Base-by-base conservation (phyloP, 306 rosid genomes). In the Trichosanthes cucumerina region DNA sequence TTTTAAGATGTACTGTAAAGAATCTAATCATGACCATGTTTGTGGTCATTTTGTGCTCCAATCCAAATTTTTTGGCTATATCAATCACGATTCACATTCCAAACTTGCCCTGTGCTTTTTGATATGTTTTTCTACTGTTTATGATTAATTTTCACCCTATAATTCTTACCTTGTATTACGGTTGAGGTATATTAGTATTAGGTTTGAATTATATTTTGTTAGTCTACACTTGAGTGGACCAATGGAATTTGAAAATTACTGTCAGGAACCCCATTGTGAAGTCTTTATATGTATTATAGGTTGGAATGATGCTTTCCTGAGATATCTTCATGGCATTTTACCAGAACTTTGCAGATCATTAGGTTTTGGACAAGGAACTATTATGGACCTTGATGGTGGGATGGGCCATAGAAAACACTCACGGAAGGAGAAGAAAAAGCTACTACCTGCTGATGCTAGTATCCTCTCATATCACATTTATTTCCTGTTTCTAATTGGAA, bases 301-400 rank as follows among this genome's bases (percentile, higher is more conserved):
- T 77, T 24, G 80, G 53, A n/a, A n/a, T 21, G 62, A 24, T 71
- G 57, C 57, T 75, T 83, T 46, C 44, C 87, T 86, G 84, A 84
- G 75, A 70, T 80, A 21, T 38, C 44, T 59, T 77, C 77, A 31
- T 36, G 68, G 52, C 53, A 19, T 56, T 79, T 86, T 80, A 80
- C 57, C 97, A 95, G 99, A 87, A 81, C 88, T 89, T 75, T 95
- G 99, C 84, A 86, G 88, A 88, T 88, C 93, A 34, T 77, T 88
- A 81, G 82, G 79, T 80, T 81, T 80, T 80, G 71, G 80, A 52
- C 86, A 82, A 79, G 90, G 89, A 82, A 60, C 87, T 78, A 73
- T 65, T 47, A 34, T 86, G 86, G 92, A 85, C 86, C 82, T 81
- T 73, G 83, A 85, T 87, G 87, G 92, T 46, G 81, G 86, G 79